Evolutionary conservation across 352 stramenopile genomes (phyloP).

Genomic region (Phytophthora lateralis): DNA sequence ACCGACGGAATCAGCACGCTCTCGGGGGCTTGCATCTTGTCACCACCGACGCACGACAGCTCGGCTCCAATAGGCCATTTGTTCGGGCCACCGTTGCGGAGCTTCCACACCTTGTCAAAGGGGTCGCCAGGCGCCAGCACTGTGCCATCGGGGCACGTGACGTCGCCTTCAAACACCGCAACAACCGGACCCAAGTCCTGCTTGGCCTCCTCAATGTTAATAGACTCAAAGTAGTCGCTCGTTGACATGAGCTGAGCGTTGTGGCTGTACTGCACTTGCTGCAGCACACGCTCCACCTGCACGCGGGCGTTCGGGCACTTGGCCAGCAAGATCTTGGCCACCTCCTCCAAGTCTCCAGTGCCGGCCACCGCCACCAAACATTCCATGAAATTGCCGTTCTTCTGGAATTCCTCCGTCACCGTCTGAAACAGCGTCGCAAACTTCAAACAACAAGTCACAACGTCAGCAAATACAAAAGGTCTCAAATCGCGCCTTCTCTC

Average conservation of each 20-base stretch:
- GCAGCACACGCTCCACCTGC: conserved; percentile 76
- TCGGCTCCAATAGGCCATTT: conserved; percentile 80
- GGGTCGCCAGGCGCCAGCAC: conserved; percentile 64
- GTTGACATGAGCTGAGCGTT: conserved; percentile 71
- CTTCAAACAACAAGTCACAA: conserved; percentile 23
- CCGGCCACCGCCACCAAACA: conserved; percentile 59
- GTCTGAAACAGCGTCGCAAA: conserved; percentile 69
- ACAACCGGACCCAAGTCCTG: conserved; percentile 68
- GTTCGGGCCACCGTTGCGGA: conserved; percentile 78
- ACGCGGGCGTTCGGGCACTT: conserved; percentile 77
- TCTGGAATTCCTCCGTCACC: conserved; percentile 67
- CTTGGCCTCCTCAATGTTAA: conserved; percentile 73
- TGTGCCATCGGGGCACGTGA: conserved; percentile 86
- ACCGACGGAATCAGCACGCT: conserved; percentile 76
- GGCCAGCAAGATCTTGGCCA: conserved; percentile 73
- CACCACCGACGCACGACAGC: conserved; percentile 71
- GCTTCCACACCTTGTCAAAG: conserved; percentile 89
- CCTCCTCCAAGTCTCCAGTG: conserved; percentile 64
- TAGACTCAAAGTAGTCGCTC: conserved; percentile 77
- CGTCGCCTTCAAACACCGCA: conserved; percentile 88
- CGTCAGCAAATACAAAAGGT: not conserved
- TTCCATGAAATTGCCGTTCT: conserved; percentile 53
- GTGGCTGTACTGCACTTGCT: conserved; percentile 72
- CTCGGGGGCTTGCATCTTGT: conserved; percentile 78
- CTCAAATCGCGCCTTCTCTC: not conserved